These are phyloP conservation scores for Blastomyces gilchristii DNA, from an alignment of 2,329 filamentous ascomycete species.

Conservation along the genomic window DNA sequence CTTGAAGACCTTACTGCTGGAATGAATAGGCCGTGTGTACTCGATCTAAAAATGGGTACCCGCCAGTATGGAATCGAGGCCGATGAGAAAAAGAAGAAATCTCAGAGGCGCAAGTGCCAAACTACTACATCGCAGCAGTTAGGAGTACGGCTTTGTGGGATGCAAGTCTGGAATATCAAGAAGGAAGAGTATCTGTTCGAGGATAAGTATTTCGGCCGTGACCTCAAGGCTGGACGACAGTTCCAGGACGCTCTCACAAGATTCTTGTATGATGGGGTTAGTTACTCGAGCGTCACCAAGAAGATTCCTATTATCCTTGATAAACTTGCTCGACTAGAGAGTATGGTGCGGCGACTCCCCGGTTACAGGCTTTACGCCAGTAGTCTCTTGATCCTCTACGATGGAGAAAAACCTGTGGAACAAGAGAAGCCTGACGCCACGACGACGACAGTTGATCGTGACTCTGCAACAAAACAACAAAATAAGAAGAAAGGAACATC, in stretches of 20 bases:
- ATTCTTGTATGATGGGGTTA: conserved; percentile 84
- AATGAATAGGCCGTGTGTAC: conserved; percentile 92
- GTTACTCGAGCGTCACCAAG: conserved; percentile 65
- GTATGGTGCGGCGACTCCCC: conserved; percentile 66
- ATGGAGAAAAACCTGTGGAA: conserved; percentile 50
- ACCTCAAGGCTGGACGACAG: conserved; percentile 74
- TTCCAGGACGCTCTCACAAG: conserved; percentile 81
- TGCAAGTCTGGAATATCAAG: conserved; percentile 89
- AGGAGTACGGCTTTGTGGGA: conserved; percentile 85
- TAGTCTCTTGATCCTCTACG: conserved; percentile 89
- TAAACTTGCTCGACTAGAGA: conserved; percentile 72
- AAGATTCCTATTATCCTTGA: conserved; percentile 82
- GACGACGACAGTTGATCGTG: conserved; percentile 19
- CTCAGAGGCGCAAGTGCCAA: conserved; percentile 85
- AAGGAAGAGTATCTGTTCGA: conserved; percentile 84
- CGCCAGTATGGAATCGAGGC: conserved; percentile 93
- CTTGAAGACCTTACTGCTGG: conserved; percentile 91
- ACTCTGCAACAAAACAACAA: not conserved
- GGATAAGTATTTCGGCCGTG: conserved; percentile 93
- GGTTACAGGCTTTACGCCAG: conserved; percentile 94
- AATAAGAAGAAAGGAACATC: not conserved
- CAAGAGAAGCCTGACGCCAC: conserved; percentile 18
- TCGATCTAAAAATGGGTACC: conserved; percentile 98
- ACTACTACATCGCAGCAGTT: conserved; percentile 84
- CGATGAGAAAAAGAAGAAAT: conserved; percentile 80